Percentiles rank a stretch among this genome's conserved stretches.
Conservation (phyloP, 257 asterid species). For the Petrea volubilis region DNA sequence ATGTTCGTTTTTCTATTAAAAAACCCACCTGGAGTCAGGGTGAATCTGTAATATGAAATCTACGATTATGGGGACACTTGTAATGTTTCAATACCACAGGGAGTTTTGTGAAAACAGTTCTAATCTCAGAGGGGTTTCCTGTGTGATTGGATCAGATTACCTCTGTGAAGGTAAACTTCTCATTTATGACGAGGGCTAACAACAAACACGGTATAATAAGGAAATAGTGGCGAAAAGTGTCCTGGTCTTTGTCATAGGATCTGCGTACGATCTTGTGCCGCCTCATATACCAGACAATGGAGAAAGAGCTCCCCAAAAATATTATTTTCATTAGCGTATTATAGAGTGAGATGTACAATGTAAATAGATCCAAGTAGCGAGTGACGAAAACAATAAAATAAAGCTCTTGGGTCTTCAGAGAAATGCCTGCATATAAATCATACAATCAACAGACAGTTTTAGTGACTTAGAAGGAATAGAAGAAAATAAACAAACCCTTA, state of each 20-base stretch:
- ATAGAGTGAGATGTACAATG: slow-evolving; percentile 64
- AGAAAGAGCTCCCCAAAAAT: slow-evolving; percentile 84
- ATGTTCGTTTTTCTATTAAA: too few species aligned
- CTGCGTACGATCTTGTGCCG: slow-evolving; percentile 84
- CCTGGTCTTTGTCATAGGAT: slow-evolving; percentile 88
- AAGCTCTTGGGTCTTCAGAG: slow-evolving; percentile 88
- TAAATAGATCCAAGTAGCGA: slow-evolving; percentile 83
- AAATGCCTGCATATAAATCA: slow-evolving; percentile 53
- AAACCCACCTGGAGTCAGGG: too few species aligned
- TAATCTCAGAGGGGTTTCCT: too few species aligned
- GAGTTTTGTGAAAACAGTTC: too few species aligned
- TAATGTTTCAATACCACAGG: too few species aligned
- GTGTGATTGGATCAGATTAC: slow-evolving; percentile 32
- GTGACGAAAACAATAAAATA: slow-evolving; percentile 81
- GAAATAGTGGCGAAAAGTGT: slow-evolving; percentile 79
- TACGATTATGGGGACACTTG: too few species aligned
- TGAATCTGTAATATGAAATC: too few species aligned
- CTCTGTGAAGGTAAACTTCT: slow-evolving; percentile 75
- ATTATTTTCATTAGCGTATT: slow-evolving; percentile 78
- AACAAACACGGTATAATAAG: slow-evolving; percentile 68
- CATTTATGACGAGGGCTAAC: slow-evolving; percentile 65
- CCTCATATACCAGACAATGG: slow-evolving; percentile 89
- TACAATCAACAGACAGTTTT: slow-evolving; percentile 18
- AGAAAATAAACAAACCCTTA: too few species aligned
- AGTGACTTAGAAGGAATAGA: too few species aligned